Evolutionary conservation across 768 basidiomycete species (phyloP).

Genomic region (Russula ochroleuca): DNA sequence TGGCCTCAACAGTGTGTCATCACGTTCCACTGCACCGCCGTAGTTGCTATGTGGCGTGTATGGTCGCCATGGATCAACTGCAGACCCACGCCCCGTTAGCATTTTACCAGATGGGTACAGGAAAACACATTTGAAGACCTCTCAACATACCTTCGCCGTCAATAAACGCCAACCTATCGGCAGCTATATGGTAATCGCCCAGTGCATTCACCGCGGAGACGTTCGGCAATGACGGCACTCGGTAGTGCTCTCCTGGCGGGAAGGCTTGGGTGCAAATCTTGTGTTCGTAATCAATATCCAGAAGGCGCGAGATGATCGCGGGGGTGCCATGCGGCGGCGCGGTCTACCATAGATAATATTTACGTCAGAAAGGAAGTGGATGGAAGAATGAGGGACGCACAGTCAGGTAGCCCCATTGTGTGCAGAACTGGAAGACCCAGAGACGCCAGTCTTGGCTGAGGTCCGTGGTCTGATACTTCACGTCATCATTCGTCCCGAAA

Average conservation of each 20-base stretch:
- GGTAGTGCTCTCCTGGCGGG: slow-evolving; percentile 70
- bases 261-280: slow-evolving; percentile 71
- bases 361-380: neutral
- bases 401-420: slow-evolving; percentile 93
- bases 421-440: slow-evolving; percentile 92
- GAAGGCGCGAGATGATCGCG: slow-evolving; percentile 71
- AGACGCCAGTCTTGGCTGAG: slow-evolving; percentile 76
- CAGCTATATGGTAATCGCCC: slow-evolving; percentile 80
- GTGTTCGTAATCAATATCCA: slow-evolving; percentile 65
- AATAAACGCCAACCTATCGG: slow-evolving; percentile 81
- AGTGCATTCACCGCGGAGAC: slow-evolving; percentile 76
- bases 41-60: slow-evolving; percentile 72
- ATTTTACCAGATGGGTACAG: neutral
- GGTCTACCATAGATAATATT: slow-evolving; percentile 41
- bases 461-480: slow-evolving; percentile 54
- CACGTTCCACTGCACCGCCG: slow-evolving; percentile 54
- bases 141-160: slow-evolving; percentile 63
- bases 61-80: slow-evolving; percentile 89
- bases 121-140: neutral
- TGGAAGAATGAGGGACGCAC: slow-evolving; percentile 39
- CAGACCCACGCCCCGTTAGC: neutral
- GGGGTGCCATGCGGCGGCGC: slow-evolving; percentile 66
- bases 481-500: slow-evolving; percentile 77
- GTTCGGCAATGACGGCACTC: slow-evolving; percentile 70
- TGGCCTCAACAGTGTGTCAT: slow-evolving; percentile 69